Evolutionary conservation across 306 rosid genomes (phyloP), one percentile per base, ranked within the genome.

Genomic region (Castanospermum australe): DNA sequence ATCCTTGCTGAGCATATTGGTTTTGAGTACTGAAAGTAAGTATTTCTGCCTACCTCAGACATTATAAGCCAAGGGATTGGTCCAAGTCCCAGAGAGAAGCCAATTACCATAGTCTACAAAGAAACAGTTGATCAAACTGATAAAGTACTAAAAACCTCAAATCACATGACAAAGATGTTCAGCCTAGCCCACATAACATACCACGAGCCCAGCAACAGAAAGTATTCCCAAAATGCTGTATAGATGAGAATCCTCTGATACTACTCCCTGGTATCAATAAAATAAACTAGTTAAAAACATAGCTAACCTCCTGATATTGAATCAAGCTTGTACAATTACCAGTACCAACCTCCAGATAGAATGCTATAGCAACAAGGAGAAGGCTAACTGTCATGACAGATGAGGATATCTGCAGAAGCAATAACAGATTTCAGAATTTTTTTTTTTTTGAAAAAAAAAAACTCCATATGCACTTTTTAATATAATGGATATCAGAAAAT

Each of bases 31-130:
- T 44, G 47, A 47, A 57, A 33, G 33, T 17, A 59, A 62, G 20
- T 47, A 44, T 32, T 56, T 83, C 20, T 55, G 15, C 77, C 63
- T 84, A 91, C 98, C 98, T 93, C 97, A 42, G 98, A 86, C 98
- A 93, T 93, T 82, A 93, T 93, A 65, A 93, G 61, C 98, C 98
- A 93, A 21, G 98, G 98, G 85, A 93, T 89, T 48, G 98, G 90
- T 76, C 98, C 98, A 6, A 93, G 85, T 33, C 98, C 98, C 17
- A 93, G 84, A 77, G 97, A 91, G 89, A 85, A 93, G 32, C 87
- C 87, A 61, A 83, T 78, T 54, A 85, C 93, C 89, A 87, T 67
- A 44, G 80, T 82, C 98, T 93, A 79, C 63, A 72, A 54, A 48
- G 28, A 67, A 80, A 74, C 55, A 18, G 59, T 82, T 65, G 67